Evolutionary conservation across 2,329 filamentous ascomycete species (phyloP).

Genomic region (Verticillium nonalfalfae): DNA sequence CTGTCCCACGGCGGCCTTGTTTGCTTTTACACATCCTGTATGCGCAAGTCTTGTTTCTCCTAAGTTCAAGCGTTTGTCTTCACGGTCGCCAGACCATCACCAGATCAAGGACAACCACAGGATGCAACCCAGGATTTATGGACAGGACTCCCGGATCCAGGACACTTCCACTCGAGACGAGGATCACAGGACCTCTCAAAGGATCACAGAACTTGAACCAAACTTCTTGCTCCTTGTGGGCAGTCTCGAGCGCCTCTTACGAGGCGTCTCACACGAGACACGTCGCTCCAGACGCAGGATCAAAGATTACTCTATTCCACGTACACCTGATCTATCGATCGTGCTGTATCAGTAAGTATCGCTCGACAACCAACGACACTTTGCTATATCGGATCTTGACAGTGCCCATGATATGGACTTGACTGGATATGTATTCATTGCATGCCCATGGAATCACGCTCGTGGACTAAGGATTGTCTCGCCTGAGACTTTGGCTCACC

Average conservation of each 20-base stretch:
- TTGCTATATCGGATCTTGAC: neutral
- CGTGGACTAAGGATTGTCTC: neutral
- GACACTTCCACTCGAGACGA: slow-evolving; percentile 8
- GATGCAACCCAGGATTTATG: neutral
- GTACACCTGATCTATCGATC: neutral
- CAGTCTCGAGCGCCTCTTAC: neutral
- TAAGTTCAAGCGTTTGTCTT: slow-evolving; percentile 9
- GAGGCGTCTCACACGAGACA: neutral
- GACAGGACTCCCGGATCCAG: slow-evolving; percentile 2
- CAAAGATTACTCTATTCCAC: neutral
- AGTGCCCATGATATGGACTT: neutral
- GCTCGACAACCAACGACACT: neutral
- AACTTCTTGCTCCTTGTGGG: neutral
- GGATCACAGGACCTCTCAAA: slow-evolving; percentile 5
- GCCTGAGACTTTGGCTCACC: neutral
- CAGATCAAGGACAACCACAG: slow-evolving; percentile 2
- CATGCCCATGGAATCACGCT: neutral
- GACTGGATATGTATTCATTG: neutral
- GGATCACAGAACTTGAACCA: slow-evolving; percentile 2
- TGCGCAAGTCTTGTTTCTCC: slow-evolving; percentile 20
- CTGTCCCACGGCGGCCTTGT: slow-evolving; percentile 35
- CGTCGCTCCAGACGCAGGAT: slow-evolving; percentile 1
- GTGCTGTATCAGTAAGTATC: neutral
- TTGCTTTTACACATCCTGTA: slow-evolving; percentile 23
- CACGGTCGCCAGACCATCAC: slow-evolving; percentile 4